Evolutionary conservation across 768 basidiomycete genomes (phyloP), one percentile per base, ranked within the genome.

Genomic region (Suillus spraguei): DNA sequence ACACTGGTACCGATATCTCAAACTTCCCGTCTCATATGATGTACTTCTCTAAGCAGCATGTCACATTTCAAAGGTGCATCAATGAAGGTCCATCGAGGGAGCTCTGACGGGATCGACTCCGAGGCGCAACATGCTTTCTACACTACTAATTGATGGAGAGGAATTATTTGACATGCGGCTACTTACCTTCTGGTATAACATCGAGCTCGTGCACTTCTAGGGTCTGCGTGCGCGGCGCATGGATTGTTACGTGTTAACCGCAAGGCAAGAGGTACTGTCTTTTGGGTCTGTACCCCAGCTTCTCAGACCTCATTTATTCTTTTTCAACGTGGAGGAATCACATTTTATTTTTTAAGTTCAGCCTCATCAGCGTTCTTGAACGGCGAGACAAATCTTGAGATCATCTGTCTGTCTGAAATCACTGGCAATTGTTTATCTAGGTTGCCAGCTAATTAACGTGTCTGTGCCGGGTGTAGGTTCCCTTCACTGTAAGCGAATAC

Each of bases 401-500:
- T 63, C 66, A 64, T 64, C 39, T 59, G 64, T 68, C 65, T 66
- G 63, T 41, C 41, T 58, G 67, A 67, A 76, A 75, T 75, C 75
- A 75, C 74, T 70, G 74, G 74, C 71, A 74, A 72, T 68, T 61
- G 59, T 50, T 35, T 39, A 14, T 66, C n/a, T 72, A 65, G 66
- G 69, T 75, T 66, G 68, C 69, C 50, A 66, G 11, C 64, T 70
- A 74, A 58, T 58, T 41, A 58, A 69, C 66, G 66, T 69, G 62
- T 71, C 69, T 70, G n/a, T n/a, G n/a, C n/a, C n/a, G n/a, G n/a
- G n/a, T n/a, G 60, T 64, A 64, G 60, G 60, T 60, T 70, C 65
- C 59, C 56, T 59, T 62, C 60, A 59, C 69, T 67, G 67, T 74
- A 75, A 75, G 75, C 74, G 74, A 75, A 61, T 47, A 65, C 68